Base-by-base conservation (phyloP, 495 filamentous ascomycete species). In the Monascus purpureus region DNA sequence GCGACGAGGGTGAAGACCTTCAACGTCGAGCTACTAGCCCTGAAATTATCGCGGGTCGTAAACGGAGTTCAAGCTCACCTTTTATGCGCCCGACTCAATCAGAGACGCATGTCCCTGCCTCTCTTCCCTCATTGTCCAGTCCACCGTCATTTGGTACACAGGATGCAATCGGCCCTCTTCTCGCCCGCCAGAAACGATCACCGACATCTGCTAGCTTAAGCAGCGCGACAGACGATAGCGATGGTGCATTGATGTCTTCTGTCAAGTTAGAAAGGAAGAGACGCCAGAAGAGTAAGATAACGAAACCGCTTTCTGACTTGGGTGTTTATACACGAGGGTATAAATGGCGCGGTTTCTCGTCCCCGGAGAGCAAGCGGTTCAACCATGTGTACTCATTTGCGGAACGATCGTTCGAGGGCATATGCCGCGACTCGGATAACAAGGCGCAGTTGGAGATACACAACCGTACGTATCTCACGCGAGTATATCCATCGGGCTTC, bases 311-410 rank as follows among this genome's bases (percentile, higher is more conserved):
- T 8, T 90, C 85, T 2, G 75, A 82, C 31, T 66, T 97, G 15
- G 90, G 84, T 16, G 78, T 96, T 1, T 96, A 95, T 45, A 82
- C 80, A 32, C 72, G 72, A 28, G 90, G 90, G 13, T 73, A 92
- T 48, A 92, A 87, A 42, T 93, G 84, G 57, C 59, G 70, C 26
- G 74, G 73, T 33, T 87, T 92, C 54, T 65, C 75, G 22, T 67
- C 64, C 12, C 60, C 72, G 13, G 86, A 92, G 35, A 82, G 82
- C 51, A 80, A 80, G 47, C 73, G 69, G 26, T 81, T 69, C 56
- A 96, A 95, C 54, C 90, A 97, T 54, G 75, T 95, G 35, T 88
- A 84, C 58, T 97, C 90, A 0, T 83, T 95, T 56, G 77, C 77
- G 29, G 90, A 97, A 57, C 67, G 73, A 27, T 82, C 74, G 3